phyloP scores from a whole-genome alignment of 108 stramenopile species.

The Pseudonitzschia pungens region DNA sequence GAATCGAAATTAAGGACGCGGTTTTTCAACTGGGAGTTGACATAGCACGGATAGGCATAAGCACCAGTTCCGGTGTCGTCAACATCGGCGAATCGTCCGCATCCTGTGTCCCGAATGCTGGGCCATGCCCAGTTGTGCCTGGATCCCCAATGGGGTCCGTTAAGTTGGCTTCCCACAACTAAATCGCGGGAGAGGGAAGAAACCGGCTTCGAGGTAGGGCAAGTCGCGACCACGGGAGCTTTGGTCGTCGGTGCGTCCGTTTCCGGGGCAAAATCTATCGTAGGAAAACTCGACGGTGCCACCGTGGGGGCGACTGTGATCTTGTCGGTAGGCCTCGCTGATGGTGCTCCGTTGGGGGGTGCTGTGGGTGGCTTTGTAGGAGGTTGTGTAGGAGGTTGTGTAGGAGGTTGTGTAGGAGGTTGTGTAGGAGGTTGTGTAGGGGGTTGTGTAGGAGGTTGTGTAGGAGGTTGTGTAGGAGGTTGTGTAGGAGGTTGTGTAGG shows the following conservation, averaged over 20 bases:
- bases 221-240: neutral
- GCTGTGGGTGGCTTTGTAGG: neutral
- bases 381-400: neutral
- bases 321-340: neutral
- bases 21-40: neutral
- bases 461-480: too few relatives aligned
- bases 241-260: neutral
- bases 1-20: neutral
- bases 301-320: neutral
- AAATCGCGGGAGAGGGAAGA: neutral
- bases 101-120: neutral
- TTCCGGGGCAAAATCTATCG: neutral
- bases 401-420: neutral
- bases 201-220: neutral
- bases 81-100: neutral
- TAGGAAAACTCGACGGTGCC: neutral
- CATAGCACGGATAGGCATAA: neutral
- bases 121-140: conserved; percentile 3
- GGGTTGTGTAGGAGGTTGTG: neutral
- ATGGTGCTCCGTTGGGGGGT: neutral
- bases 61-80: neutral
- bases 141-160: neutral
- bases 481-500: neutral
- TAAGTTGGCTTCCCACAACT: neutral
- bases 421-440: neutral